Base-by-base conservation (phyloP, 2,329 filamentous ascomycete species). In the Scedosporium aurantiacum region DNA sequence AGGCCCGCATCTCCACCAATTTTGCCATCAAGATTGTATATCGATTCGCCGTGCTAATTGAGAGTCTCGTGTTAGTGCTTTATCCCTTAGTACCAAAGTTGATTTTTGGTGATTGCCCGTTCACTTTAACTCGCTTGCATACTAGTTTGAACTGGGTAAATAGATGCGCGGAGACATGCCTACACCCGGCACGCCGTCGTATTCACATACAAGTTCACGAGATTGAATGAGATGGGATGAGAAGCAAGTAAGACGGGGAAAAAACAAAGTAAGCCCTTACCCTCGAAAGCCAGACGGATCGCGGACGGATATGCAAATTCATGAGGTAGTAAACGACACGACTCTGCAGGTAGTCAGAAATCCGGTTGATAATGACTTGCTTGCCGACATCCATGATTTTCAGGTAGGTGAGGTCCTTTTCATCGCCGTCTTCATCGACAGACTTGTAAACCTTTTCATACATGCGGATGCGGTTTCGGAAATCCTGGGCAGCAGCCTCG, bases 361-460 rank as follows among this genome's bases (percentile, higher is more conserved):
- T 96, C 71, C 89, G 87, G 76, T 97, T 99, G 82, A 99, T 97
- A 70, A 97, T 94, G 71, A 97, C 92, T 70, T 96, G 91, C 67
- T 90, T 90, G 63, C 94, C 92, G 12, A 97, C 91, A 70, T 99
- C 88, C 81, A 97, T 95, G 71, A 99, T 88, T 76, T 99, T 97
- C 71, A 97, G 88, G 71, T 97, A 99, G 43, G 94, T 96, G 68
- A 94, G 84, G 67, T 93, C 81, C 67, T 83, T 85, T 78, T 97
- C 93, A 65, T 95, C 89, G 50, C 77, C 78, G 64, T 85, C 81
- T 66, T 89, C 89, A 67, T 95, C 90, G 68, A 99, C 90, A 1
- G 91, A 93, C 76, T 96, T 85, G 75, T 99, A 99, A 28, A 95
- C 89, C 75, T 94, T 94, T 74, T 99, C 94, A 75, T 99, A 99